Conservation (phyloP, 2,329 filamentous ascomycete genomes). For the Paraphaeosphaeria minitans region DNA sequence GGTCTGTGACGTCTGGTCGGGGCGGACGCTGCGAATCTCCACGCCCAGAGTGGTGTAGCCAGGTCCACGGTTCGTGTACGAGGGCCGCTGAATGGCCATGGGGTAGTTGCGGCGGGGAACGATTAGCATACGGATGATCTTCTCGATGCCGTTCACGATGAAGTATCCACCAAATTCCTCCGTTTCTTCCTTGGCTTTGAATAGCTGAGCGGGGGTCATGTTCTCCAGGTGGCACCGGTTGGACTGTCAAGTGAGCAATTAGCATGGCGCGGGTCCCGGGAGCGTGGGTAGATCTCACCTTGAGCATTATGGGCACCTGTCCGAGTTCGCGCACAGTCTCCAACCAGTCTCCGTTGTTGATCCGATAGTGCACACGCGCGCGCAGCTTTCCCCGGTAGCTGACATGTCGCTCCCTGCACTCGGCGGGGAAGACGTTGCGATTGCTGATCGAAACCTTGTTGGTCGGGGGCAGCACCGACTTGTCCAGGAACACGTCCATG, state of each 20-base stretch:
- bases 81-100: slow-evolving; percentile 89
- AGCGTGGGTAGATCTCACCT: slow-evolving; percentile 59
- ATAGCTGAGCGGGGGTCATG: slow-evolving; percentile 79
- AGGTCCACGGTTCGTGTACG: slow-evolving; percentile 84
- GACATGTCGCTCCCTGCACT: slow-evolving; percentile 91
- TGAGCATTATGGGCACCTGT: slow-evolving; percentile 90
- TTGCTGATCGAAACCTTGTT: slow-evolving; percentile 83
- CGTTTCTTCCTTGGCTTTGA: slow-evolving; percentile 88
- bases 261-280: slow-evolving; percentile 24
- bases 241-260: slow-evolving; percentile 60
- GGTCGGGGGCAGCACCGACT: slow-evolving; percentile 74
- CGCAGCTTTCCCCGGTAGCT: slow-evolving; percentile 88
- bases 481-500: slow-evolving; percentile 81
- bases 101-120: slow-evolving; percentile 92
- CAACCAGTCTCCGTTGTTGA: slow-evolving; percentile 85
- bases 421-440: slow-evolving; percentile 85
- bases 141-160: slow-evolving; percentile 96
- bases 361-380: slow-evolving; percentile 79
- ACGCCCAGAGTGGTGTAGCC: slow-evolving; percentile 91
- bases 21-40: slow-evolving; percentile 86
- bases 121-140: slow-evolving; percentile 90
- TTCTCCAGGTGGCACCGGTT: slow-evolving; percentile 90
- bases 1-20: slow-evolving; percentile 97
- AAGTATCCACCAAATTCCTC: slow-evolving; percentile 98
- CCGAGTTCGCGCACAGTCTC: slow-evolving; percentile 86